phyloP scores from a whole-genome alignment of 352 stramenopile species.

The Globisporangium recalcitrans region DNA sequence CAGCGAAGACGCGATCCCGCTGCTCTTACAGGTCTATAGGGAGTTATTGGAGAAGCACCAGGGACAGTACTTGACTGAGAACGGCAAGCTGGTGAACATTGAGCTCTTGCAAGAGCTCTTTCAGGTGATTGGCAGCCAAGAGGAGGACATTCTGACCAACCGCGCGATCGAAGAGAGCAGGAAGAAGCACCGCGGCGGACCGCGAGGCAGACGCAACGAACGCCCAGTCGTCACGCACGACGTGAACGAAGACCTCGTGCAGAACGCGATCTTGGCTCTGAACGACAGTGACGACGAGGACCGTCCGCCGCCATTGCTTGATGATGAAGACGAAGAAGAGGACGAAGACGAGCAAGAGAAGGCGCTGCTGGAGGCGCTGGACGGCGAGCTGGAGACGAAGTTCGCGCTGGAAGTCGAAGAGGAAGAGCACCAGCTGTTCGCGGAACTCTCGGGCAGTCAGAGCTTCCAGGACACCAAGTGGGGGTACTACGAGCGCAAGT shows the following conservation, averaged over 20 bases:
- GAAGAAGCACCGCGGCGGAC: conserved; percentile 22
- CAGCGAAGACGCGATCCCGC: conserved; percentile 95
- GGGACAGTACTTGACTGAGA: conserved; percentile 91
- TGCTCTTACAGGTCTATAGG: conserved; percentile 91
- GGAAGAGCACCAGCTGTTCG: conserved; percentile 42
- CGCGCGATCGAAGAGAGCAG: conserved; percentile 56
- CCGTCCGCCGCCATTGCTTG: conserved; percentile 24
- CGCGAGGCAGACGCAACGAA: conserved; percentile 19
- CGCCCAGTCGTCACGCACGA: conserved; percentile 28
- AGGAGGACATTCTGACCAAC: conserved; percentile 92
- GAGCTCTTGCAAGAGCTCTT: conserved; percentile 91
- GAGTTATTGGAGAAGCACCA: conserved; percentile 78
- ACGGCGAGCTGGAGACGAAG: conserved; percentile 45
- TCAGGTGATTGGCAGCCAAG: conserved; percentile 88
- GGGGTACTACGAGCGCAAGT: conserved; percentile 84
- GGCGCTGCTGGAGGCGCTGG: conserved; percentile 53
- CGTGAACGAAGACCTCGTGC: conserved; percentile 40
- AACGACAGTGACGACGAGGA: conserved; percentile 25
- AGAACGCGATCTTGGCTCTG: conserved; percentile 42
- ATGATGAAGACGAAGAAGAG: conserved; percentile 30
- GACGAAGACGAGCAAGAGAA: conserved; percentile 48
- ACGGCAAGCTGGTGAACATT: conserved; percentile 88
- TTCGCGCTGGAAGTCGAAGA: conserved; percentile 35
- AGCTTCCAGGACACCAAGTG: conserved; percentile 84
- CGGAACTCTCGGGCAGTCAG: conserved; percentile 46